phyloP scores from a whole-genome alignment of 306 rosid species.

The Castanospermum australe region DNA sequence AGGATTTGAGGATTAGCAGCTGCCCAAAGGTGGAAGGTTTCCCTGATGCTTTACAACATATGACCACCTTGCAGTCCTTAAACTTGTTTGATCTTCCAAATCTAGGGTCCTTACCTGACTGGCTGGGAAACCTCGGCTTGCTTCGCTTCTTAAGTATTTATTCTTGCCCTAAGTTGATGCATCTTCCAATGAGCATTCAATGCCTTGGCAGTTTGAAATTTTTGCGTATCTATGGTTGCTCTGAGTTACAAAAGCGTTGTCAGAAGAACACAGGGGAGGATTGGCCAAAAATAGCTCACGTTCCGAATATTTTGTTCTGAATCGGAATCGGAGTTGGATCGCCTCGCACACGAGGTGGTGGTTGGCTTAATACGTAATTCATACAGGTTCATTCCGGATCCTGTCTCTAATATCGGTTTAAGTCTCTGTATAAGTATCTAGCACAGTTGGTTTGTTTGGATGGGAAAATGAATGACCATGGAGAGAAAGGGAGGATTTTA shows the following conservation, averaged over 20 bases:
- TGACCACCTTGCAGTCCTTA: neutral
- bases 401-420: too few relatives aligned
- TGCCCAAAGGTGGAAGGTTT: constrained; percentile 3
- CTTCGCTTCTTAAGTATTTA: neutral
- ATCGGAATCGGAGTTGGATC: neutral
- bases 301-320: neutral
- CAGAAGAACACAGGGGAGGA: neutral
- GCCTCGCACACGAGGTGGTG: too few relatives aligned
- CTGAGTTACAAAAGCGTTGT: constrained; percentile 9
- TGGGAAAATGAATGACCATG: too few relatives aligned
- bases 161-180: neutral
- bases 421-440: too few relatives aligned
- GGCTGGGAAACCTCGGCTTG: constrained; percentile 12
- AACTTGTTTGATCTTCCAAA: neutral
- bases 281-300: neutral
- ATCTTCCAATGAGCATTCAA: constrained; percentile 8
- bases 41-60: constrained; percentile 14
- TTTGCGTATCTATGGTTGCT: neutral
- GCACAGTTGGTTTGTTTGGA: too few relatives aligned
- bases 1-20: neutral
- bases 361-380: too few relatives aligned
- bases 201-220: neutral
- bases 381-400: too few relatives aligned
- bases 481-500: too few relatives aligned
- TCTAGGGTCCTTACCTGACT: constrained; percentile 3